Base-by-base conservation (phyloP, 2,329 filamentous ascomycete genomes). In the Sclerotinia minor region DNA sequence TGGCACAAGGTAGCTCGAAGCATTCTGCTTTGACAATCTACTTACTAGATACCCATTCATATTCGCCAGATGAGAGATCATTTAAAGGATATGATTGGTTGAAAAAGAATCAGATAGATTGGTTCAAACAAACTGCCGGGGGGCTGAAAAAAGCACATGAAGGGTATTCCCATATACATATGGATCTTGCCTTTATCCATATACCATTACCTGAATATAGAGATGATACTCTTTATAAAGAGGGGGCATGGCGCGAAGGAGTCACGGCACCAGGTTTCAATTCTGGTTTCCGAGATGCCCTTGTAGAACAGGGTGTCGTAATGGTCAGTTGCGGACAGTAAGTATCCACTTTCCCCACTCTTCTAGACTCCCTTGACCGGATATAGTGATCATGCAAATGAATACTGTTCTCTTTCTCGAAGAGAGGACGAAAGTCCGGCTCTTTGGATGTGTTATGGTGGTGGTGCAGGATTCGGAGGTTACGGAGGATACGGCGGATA, bases 401-500 rank as follows among this genome's bases (percentile, higher is more conserved):
- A 99, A 76, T 98, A 97, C 78, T 99, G 95, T 78, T 89, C 91
- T 71, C 84, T 97, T 11, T 88, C 73, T 29, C 71, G 68, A 50
- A 73, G 75, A 35, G 72, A 75, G 13, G 63, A 71, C 11, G 69
- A 80, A 29, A 79, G 82, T n/a, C 89, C 90, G 0, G 85, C 89
- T 41, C 81, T 98, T 2, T 99, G 95, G 95, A 97, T 99, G 94
- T 99, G 95, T 82, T 98, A 98, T 79, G 94, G 89, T 11, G 95
- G 95, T 44, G 95, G 91, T 35, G 87, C 89, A 38, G 95, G 95
- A 1, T 97, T 99, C 74, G 95, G 95, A 67, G 95, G 95, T 0
- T 99, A 99, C 77, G 95, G 91, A 26, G 94, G 94, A 7, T 98
- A 97, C 77, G 89, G 89, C 53, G 90, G 90, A 5, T 98, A 91